Evolutionary conservation across 352 stramenopile genomes (phyloP).

Genomic region (Hyphochytrium catenoides): DNA sequence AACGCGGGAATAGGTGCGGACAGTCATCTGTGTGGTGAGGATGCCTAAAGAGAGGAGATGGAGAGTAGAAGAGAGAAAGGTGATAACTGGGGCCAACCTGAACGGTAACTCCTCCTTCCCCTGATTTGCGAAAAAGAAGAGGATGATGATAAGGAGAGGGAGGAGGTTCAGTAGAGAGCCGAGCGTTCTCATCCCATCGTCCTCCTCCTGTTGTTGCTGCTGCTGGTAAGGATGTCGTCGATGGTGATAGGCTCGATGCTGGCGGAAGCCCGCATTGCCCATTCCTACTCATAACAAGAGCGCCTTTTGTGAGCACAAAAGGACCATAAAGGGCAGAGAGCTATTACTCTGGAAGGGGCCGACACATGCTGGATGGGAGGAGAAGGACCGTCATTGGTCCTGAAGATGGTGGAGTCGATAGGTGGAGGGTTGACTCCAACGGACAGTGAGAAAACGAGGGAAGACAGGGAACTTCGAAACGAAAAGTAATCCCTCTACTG

Average conservation of each 20-base stretch:
- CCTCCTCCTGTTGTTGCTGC: conserved; percentile 18
- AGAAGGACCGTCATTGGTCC: too few relatives aligned
- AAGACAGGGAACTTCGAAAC: too few relatives aligned
- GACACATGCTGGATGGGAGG: too few relatives aligned
- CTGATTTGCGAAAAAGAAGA: conserved; percentile 58
- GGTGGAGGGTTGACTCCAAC: too few relatives aligned
- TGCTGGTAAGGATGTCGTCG: conserved; percentile 11
- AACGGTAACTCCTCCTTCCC: conserved; percentile 40
- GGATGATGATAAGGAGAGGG: conserved; percentile 52
- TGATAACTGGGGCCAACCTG: conserved; percentile 13
- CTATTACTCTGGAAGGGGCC: too few relatives aligned
- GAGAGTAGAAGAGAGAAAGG: not conserved
- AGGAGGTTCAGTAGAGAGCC: conserved; percentile 23
- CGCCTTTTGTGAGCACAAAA: too few relatives aligned
- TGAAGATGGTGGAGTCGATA: too few relatives aligned
- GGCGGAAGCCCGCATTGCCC: conserved; percentile 24
- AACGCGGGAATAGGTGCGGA: too few relatives aligned
- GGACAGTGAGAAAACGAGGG: too few relatives aligned
- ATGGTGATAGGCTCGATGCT: conserved; percentile 14
- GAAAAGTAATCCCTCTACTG: conserved; percentile 1
- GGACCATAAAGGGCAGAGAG: too few relatives aligned
- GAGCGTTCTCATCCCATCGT: conserved; percentile 17
- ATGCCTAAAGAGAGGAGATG: conserved; percentile 11
- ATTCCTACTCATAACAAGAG: too few relatives aligned
- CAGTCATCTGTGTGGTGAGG: conserved; percentile 43